Evolutionary conservation across 257 asterid genomes (phyloP).

Genomic region (Solanum paucissectum): DNA sequence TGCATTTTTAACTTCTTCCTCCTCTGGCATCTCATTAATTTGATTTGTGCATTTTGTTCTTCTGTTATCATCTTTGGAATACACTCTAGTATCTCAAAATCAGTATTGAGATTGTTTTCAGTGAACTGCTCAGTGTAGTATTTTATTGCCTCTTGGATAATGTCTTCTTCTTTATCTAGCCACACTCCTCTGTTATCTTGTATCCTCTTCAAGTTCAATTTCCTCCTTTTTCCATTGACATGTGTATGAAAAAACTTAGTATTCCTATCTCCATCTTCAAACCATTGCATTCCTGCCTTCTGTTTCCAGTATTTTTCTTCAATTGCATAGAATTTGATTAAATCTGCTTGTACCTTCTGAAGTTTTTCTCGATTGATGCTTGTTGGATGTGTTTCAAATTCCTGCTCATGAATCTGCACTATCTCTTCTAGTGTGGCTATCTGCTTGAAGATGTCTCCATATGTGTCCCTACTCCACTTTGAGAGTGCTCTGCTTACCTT

Average conservation of each 20-base stretch:
- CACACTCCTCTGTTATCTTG: background rate
- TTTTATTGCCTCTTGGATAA: background rate
- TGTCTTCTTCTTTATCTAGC: background rate
- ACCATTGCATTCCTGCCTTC: background rate
- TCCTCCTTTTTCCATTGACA: background rate
- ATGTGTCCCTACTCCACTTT: background rate
- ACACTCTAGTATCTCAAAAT: no score
- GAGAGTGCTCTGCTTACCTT: background rate
- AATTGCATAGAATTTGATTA: background rate
- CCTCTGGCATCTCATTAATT: no score
- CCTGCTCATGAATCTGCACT: no score
- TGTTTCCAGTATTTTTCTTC: background rate
- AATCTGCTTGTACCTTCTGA: no score
- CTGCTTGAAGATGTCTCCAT: no score
- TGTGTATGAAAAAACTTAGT: background rate
- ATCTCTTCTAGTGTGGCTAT: no score
- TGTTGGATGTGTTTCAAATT: no score
- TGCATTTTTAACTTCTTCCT: background rate
- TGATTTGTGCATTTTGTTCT: background rate
- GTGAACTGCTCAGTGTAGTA: background rate
- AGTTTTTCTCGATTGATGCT: no score
- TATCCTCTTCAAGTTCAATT: background rate
- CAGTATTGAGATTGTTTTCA: background rate
- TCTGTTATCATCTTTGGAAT: background rate
- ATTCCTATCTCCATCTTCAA: background rate